Percentiles rank a stretch among this genome's conserved stretches.
phyloP scores from a whole-genome alignment of 306 rosid genomes.

The Hippophae rhamnoides region DNA sequence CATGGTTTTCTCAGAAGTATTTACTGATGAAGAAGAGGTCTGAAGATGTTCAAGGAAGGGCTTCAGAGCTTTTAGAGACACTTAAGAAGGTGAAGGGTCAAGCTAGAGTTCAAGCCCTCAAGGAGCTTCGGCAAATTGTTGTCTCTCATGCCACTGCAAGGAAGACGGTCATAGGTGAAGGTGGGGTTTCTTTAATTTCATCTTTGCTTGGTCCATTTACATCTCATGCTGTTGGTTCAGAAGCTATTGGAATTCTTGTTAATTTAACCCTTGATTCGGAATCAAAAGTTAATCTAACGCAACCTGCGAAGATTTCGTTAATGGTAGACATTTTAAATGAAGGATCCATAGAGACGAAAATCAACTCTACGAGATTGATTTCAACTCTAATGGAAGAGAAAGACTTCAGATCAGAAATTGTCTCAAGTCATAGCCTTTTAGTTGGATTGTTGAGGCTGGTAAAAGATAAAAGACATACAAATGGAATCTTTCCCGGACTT shows the following conservation, averaged over 20 bases:
- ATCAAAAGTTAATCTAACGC: conserved; percentile 42
- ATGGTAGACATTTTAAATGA: conserved; percentile 65
- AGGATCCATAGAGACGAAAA: conserved; percentile 63
- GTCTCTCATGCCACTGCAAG: conserved; percentile 47
- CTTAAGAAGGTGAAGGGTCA: conserved; percentile 68
- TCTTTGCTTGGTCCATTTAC: conserved; percentile 62
- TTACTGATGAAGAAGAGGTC: conserved; percentile 60
- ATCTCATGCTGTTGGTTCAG: conserved; percentile 68
- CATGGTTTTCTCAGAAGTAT: conserved; percentile 74
- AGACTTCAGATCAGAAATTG: conserved; percentile 42
- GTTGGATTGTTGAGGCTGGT: conserved; percentile 70
- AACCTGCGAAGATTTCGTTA: conserved; percentile 60
- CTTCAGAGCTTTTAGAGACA: conserved; percentile 53
- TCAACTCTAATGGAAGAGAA: conserved; percentile 46
- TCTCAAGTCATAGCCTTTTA: conserved; percentile 63
- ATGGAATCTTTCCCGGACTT: conserved; percentile 47
- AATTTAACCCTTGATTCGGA: conserved; percentile 54
- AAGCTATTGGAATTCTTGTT: conserved; percentile 57
- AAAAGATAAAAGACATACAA: conserved; percentile 48
- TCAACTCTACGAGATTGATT: conserved; percentile 52
- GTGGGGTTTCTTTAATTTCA: conserved; percentile 50
- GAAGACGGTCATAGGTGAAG: conserved; percentile 41
- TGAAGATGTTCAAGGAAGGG: conserved; percentile 70
- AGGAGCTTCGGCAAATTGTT: conserved; percentile 58
- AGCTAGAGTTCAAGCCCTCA: conserved; percentile 62